Evolutionary conservation across 345 rosid genomes (phyloP).

Genomic region (Aquilaria yunnanensis): DNA sequence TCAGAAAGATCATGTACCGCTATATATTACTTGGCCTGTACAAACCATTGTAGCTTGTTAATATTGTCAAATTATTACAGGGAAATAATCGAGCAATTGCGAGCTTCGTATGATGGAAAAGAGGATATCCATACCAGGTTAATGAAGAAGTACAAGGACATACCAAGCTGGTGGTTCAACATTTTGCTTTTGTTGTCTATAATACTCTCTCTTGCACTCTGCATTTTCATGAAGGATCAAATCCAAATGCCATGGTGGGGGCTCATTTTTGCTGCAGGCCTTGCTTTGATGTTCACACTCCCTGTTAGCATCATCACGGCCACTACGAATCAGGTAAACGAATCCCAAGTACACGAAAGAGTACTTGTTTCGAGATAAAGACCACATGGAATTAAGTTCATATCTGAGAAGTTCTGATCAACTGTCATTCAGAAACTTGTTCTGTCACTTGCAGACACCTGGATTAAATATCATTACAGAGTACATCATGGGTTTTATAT

Average conservation of each 20-base stretch:
- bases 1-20: no score
- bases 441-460: conserved; percentile 26
- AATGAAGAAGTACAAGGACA: conserved; percentile 52
- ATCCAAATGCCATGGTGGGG: conserved; percentile 79
- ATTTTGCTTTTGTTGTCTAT: conserved; percentile 26
- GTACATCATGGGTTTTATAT: conserved; percentile 48
- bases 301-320: conserved; percentile 56
- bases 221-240: conserved; percentile 43
- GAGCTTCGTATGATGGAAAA: conserved; percentile 39
- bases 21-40: no score
- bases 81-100: conserved; percentile 37
- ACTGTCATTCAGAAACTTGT: neutral
- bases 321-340: conserved; percentile 45
- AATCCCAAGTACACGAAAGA: neutral
- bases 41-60: no score
- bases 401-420: no score
- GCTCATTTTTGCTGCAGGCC: conserved; percentile 41
- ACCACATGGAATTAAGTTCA: no score
- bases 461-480: conserved; percentile 56
- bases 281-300: conserved; percentile 45
- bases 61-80: conserved; percentile 13
- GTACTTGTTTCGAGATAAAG: no score
- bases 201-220: conserved; percentile 35
- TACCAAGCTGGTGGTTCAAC: conserved; percentile 61
- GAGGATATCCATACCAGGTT: conserved; percentile 54